Evolutionary conservation across 208 protist genomes (phyloP).

Genomic region (Plasmodiophora brassicae): DNA sequence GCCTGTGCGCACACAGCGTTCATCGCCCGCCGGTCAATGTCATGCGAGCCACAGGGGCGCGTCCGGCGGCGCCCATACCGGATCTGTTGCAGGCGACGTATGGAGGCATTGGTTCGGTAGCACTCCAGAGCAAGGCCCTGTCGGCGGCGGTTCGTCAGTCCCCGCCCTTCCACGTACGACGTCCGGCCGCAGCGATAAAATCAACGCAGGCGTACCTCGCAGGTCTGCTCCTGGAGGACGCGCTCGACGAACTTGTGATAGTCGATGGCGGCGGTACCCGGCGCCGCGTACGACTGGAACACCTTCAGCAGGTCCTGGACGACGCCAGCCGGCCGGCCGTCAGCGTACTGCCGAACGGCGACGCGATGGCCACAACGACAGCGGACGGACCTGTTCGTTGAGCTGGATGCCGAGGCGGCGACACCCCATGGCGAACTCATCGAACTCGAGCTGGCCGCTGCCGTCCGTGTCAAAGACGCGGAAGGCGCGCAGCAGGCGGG

Average conservation of each 20-base stretch:
- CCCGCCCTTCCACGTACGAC: background rate
- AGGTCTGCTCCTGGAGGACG: background rate
- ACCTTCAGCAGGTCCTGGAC: constrained; percentile 14
- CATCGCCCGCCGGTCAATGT: background rate
- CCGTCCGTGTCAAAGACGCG: background rate
- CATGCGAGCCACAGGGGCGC: background rate
- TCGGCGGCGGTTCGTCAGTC: background rate
- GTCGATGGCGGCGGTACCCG: background rate
- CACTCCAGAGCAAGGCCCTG: background rate
- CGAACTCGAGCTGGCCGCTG: background rate
- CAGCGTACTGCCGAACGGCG: background rate
- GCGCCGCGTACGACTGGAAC: background rate
- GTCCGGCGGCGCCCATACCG: background rate
- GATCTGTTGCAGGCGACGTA: background rate
- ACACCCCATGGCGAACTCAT: background rate
- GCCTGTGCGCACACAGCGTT: background rate
- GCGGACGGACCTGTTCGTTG: background rate
- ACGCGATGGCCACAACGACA: background rate
- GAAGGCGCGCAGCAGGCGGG: background rate
- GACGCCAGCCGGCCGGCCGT: no score
- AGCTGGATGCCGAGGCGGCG: background rate
- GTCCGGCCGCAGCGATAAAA: no score
- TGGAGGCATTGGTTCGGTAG: background rate
- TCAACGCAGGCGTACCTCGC: background rate
- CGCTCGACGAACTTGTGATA: constrained; percentile 26